phyloP scores from a whole-genome alignment of 345 rosid genomes.

The Toxicodendron radicans region DNA sequence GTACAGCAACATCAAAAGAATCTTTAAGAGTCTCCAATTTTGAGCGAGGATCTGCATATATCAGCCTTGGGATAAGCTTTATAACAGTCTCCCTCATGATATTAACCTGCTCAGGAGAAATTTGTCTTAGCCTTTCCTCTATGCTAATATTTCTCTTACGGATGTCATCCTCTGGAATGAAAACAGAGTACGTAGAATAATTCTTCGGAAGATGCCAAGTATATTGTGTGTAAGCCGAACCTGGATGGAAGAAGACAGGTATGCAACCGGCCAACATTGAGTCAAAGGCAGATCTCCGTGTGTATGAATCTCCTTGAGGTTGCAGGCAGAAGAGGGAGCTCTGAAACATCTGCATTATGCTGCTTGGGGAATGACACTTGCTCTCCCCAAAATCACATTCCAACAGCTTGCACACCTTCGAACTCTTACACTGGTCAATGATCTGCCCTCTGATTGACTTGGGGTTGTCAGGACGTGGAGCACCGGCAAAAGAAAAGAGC shows the following conservation, averaged over 20 bases:
- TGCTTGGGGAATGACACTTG: conserved; percentile 91
- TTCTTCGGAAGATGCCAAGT: conserved; percentile 92
- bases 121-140: conserved; percentile 65
- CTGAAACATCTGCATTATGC: conserved; percentile 88
- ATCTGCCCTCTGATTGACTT: conserved; percentile 85
- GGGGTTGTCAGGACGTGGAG: conserved; percentile 72
- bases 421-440: conserved; percentile 65
- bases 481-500: conserved; percentile 95
- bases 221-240: conserved; percentile 86
- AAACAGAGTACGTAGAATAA: conserved; percentile 77
- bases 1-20: conserved; percentile 81
- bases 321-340: conserved; percentile 81
- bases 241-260: conserved; percentile 93
- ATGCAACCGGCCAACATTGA: conserved; percentile 88
- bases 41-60: conserved; percentile 78
- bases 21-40: conserved; percentile 63
- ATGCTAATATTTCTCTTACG: conserved; percentile 72
- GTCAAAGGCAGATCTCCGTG: conserved; percentile 85
- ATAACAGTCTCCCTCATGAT: conserved; percentile 75
- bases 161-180: conserved; percentile 79
- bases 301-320: conserved; percentile 93
- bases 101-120: conserved; percentile 71
- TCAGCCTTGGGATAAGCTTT: conserved; percentile 63
- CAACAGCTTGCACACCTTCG: conserved; percentile 59
- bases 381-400: conserved; percentile 92